Evolutionary conservation across 2,329 filamentous ascomycete species (phyloP).

Genomic region (Paecilomyces dactylethromorphus): DNA sequence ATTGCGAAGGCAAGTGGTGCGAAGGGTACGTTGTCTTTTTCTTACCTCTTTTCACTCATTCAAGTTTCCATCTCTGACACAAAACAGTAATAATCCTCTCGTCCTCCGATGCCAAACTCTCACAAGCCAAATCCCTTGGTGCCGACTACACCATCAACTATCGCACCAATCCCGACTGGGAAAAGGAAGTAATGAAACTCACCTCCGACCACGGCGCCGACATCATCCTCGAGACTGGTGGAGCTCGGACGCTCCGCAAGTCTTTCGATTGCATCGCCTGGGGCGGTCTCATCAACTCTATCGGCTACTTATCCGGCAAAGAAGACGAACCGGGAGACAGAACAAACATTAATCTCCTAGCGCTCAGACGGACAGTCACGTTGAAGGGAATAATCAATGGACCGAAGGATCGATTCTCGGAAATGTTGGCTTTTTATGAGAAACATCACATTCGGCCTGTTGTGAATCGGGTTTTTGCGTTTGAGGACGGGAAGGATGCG

Average conservation of each 20-base stretch:
- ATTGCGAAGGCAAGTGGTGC: constrained; percentile 44
- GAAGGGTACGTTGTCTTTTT: constrained; percentile 19
- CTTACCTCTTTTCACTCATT: neutral
- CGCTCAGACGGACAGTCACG: constrained; percentile 45
- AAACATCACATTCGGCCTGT: constrained; percentile 31
- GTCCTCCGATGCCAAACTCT: constrained; percentile 45
- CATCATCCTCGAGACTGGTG: constrained; percentile 47
- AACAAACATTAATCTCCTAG: constrained; percentile 55
- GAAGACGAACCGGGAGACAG: constrained; percentile 49
- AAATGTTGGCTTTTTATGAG: constrained; percentile 30
- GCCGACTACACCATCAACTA: constrained; percentile 47
- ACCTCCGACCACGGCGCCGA: constrained; percentile 44
- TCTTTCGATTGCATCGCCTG: constrained; percentile 39
- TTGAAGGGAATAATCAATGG: constrained; percentile 58
- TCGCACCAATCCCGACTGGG: constrained; percentile 40
- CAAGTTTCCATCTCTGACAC: constrained; percentile 19
- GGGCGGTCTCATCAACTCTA: constrained; percentile 41
- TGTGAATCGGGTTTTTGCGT: constrained; percentile 49
- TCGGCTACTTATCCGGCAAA: constrained; percentile 48
- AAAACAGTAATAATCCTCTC: constrained; percentile 43
- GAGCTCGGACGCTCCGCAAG: constrained; percentile 44
- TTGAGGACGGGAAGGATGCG: constrained; percentile 47
- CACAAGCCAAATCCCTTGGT: constrained; percentile 45
- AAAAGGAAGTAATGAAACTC: constrained; percentile 36
- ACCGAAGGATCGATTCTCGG: constrained; percentile 47